Percentiles rank a stretch among this genome's conserved stretches.
Evolutionary conservation across 768 basidiomycete genomes (phyloP).

Genomic region (Mycena rebaudengoi): DNA sequence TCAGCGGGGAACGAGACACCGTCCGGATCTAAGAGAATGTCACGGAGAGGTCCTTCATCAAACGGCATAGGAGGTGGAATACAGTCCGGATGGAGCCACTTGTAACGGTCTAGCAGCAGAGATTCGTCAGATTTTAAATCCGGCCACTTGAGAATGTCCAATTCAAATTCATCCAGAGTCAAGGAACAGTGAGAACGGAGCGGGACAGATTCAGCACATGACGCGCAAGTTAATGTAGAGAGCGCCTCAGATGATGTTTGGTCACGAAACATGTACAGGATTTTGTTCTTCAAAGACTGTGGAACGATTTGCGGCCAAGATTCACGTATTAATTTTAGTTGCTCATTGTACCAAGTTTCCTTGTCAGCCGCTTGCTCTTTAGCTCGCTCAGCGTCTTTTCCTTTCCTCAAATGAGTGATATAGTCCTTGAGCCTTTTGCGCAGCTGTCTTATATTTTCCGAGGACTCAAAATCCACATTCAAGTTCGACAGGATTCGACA

Average conservation of each 20-base stretch:
- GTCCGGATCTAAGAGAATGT: neutral
- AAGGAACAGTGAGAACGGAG: neutral
- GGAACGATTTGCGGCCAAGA: neutral
- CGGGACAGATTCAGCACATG: neutral
- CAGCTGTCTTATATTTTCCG: neutral
- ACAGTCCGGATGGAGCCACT: neutral
- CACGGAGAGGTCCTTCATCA: neutral
- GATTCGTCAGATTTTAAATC: neutral
- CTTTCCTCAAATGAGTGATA: neutral
- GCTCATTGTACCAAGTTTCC: no score
- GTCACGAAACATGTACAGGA: neutral
- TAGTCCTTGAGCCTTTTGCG: neutral
- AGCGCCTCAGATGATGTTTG: neutral
- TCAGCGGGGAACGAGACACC: neutral
- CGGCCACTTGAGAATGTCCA: neutral
- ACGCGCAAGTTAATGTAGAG: neutral
- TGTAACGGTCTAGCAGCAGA: neutral
- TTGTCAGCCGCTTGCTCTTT: no score
- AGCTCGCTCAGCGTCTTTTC: neutral
- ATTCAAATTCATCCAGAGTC: neutral
- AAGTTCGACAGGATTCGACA: neutral
- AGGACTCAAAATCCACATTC: neutral
- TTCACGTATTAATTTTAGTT: no score
- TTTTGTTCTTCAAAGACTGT: neutral
- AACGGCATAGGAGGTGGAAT: neutral